Conservation (phyloP, 148 eudicot species). For the Talinum fruticosum region DNA sequence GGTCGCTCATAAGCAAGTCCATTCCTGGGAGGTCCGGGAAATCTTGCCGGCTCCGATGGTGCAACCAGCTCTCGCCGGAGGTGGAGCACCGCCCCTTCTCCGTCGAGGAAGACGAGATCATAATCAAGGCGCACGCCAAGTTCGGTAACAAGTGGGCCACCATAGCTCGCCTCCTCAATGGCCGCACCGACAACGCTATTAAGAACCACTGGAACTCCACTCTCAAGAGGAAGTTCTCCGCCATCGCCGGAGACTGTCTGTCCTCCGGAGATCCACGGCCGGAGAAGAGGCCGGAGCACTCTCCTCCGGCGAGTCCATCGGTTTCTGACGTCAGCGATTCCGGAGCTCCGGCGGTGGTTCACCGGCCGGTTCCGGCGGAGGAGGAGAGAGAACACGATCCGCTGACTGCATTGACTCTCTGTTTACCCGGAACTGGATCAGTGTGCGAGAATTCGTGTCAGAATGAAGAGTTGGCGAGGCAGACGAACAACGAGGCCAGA, state of each 20-base stretch:
- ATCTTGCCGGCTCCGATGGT: conserved; percentile 70
- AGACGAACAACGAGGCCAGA: background rate
- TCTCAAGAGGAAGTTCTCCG: conserved; percentile 44
- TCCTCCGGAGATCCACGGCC: conserved; percentile 26
- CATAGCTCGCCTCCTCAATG: conserved; percentile 51
- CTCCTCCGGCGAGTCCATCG: conserved; percentile 26
- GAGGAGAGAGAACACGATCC: conserved; percentile 20
- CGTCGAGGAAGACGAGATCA: conserved; percentile 51
- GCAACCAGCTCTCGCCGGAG: conserved; percentile 68
- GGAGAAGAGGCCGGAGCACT: conserved; percentile 26
- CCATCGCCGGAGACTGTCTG: conserved; percentile 13
- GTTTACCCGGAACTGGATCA: conserved; percentile 26
- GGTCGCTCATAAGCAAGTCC: conserved; percentile 53
- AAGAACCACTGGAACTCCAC: conserved; percentile 85
- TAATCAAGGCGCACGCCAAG: conserved; percentile 40
- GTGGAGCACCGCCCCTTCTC: conserved; percentile 61
- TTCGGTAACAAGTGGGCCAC: conserved; percentile 70
- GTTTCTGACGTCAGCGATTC: conserved; percentile 50
- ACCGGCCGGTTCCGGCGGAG: background rate
- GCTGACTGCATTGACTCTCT: conserved; percentile 42
- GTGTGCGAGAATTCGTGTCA: background rate
- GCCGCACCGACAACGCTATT: conserved; percentile 70
- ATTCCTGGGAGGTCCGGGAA: conserved; percentile 65
- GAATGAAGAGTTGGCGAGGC: background rate
- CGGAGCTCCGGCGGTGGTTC: background rate